A percentile compares a stretch with the other conserved stretches of the same genome.
These are phyloP conservation scores for Prunus dulcis DNA, from an alignment of 306 rosid species.

Conservation along the genomic window DNA sequence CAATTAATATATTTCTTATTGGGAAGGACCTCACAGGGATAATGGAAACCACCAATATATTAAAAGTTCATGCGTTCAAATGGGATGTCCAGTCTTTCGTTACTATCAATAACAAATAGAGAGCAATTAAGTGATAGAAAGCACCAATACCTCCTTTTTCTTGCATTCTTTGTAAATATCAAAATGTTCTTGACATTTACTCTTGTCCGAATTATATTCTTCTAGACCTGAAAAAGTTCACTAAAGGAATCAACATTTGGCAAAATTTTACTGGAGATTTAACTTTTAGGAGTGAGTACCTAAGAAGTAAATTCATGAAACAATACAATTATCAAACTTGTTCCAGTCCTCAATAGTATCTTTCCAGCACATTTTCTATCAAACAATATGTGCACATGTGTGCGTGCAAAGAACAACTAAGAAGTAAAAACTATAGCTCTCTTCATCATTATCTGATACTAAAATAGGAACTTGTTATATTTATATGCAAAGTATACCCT, in stretches of 20 bases:
- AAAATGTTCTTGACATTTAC: slow-evolving; percentile 90
- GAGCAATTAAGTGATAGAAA: slow-evolving; percentile 4
- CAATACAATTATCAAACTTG: neutral
- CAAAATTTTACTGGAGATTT: neutral
- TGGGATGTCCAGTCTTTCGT: neutral
- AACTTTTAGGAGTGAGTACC: neutral
- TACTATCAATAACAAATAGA: neutral
- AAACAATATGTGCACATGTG: neutral
- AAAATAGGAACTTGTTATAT: neutral
- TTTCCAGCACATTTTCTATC: neutral
- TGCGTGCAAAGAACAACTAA: neutral
- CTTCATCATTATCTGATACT: neutral
- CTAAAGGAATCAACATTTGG: neutral
- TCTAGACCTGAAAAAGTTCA: slow-evolving; percentile 62
- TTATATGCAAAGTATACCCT: neutral
- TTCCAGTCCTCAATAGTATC: neutral
- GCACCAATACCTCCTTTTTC: slow-evolving; percentile 74
- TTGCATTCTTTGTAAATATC: slow-evolving; percentile 94
- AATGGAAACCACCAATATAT: neutral
- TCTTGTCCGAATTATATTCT: slow-evolving; percentile 59
- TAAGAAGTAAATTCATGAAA: neutral
- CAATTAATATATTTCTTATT: neutral
- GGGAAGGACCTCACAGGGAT: neutral
- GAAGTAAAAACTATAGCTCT: neutral
- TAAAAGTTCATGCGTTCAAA: neutral